Evolutionary conservation across 208 protist genomes (phyloP).

Genomic region (Acanthamoeba royreba): DNA sequence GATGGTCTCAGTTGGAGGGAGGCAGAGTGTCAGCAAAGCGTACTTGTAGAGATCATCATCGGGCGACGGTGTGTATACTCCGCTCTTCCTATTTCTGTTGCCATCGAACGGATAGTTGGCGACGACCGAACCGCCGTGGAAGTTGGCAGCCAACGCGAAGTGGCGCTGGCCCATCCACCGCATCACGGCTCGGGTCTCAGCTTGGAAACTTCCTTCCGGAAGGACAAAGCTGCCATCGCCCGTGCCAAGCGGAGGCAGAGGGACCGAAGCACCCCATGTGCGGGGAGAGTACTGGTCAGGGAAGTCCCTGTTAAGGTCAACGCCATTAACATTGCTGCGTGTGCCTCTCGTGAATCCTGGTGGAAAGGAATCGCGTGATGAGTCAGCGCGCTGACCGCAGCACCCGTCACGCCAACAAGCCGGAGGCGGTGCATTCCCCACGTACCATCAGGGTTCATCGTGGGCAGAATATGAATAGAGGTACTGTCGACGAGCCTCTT

Average conservation of each 20-base stretch:
- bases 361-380: no score
- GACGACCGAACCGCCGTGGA: slow-evolving; percentile 32
- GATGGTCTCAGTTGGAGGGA: not conserved
- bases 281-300: not conserved
- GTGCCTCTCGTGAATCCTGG: not conserved
- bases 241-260: not conserved
- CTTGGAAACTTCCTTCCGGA: not conserved
- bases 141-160: slow-evolving; percentile 28
- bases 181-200: slow-evolving; percentile 41
- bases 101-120: slow-evolving; percentile 43
- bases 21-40: not conserved
- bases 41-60: not conserved
- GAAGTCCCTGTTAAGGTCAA: not conserved
- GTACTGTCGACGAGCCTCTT: slow-evolving; percentile 33
- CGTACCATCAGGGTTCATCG: slow-evolving; percentile 46
- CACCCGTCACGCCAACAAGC: not conserved
- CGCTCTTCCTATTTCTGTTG: not conserved
- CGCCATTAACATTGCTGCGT: not conserved
- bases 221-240: not conserved
- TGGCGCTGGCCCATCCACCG: not conserved
- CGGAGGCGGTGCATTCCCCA: not conserved
- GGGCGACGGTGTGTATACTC: not conserved
- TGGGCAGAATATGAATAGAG: slow-evolving; percentile 33
- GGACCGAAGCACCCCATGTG: not conserved
- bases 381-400: not conserved